Evolutionary conservation across 257 asterid genomes (phyloP).

Genomic region (Fraxinus americana): DNA sequence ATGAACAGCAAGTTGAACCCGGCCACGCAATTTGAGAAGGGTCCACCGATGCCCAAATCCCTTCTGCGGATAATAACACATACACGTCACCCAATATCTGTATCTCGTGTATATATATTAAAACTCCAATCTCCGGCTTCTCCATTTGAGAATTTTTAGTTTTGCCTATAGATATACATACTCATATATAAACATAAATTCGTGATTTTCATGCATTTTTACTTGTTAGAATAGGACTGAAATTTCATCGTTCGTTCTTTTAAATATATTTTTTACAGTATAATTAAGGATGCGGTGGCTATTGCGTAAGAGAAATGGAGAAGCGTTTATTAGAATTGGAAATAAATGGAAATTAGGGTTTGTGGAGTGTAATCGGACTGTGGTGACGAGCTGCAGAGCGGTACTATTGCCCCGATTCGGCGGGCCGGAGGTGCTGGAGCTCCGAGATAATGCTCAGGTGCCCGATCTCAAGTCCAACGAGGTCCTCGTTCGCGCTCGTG

Average conservation of each 20-base stretch:
- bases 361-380: conserved; percentile 34
- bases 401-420: conserved; percentile 89
- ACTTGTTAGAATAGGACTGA: background rate
- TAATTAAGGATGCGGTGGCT: conserved; percentile 54
- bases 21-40: background rate
- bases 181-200: background rate
- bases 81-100: conserved; percentile 33
- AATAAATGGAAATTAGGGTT: conserved; percentile 36
- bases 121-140: background rate
- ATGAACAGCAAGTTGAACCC: too few species aligned
- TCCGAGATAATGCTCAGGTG: conserved; percentile 69
- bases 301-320: conserved; percentile 39
- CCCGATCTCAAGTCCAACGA: conserved; percentile 83
- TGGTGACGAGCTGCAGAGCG: conserved; percentile 81
- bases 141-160: background rate
- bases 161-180: background rate
- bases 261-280: background rate
- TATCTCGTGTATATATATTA: too few species aligned
- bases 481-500: conserved; percentile 96
- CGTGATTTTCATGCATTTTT: background rate
- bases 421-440: conserved; percentile 81
- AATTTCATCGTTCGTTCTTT: background rate
- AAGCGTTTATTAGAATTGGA: conserved; percentile 31
- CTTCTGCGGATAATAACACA: conserved; percentile 32
- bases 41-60: conserved; percentile 32